phyloP scores from a whole-genome alignment of 352 stramenopile genomes.

The Pythium dissimile region DNA sequence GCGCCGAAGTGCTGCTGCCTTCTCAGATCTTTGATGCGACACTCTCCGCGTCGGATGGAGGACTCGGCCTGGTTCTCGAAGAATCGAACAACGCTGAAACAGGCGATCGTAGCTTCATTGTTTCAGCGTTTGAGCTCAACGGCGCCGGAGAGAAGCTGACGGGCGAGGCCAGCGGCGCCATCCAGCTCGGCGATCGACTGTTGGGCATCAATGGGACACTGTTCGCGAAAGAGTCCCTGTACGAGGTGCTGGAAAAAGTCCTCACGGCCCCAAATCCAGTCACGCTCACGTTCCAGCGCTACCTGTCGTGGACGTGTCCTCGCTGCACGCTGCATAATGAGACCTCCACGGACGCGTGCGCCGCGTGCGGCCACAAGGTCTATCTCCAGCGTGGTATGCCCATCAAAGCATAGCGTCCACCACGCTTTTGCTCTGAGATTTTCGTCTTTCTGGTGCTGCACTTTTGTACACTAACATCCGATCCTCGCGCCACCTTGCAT shows the following conservation, averaged over 20 bases:
- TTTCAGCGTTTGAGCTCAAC: slow-evolving; percentile 66
- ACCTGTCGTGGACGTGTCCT: slow-evolving; percentile 60
- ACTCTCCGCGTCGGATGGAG: slow-evolving; percentile 63
- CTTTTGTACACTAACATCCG: slow-evolving; percentile 2
- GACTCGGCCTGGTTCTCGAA: slow-evolving; percentile 60
- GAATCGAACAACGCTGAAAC: slow-evolving; percentile 15
- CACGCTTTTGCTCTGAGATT: too few species aligned
- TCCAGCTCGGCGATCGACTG: slow-evolving; percentile 53
- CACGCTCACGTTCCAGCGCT: slow-evolving; percentile 57
- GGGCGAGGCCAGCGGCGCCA: slow-evolving; percentile 66
- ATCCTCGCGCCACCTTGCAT: background rate
- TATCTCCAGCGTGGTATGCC: slow-evolving; percentile 11
- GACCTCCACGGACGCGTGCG: slow-evolving; percentile 30
- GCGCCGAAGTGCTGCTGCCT: slow-evolving; percentile 13
- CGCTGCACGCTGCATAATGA: slow-evolving; percentile 76
- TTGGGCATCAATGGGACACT: slow-evolving; percentile 55
- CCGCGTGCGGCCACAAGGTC: slow-evolving; percentile 43
- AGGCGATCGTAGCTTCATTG: slow-evolving; percentile 33
- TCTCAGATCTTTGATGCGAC: slow-evolving; percentile 51
- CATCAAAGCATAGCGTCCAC: background rate
- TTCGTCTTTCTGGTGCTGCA: background rate
- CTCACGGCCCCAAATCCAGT: slow-evolving; percentile 68
- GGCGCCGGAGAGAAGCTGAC: slow-evolving; percentile 57
- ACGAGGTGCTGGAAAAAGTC: slow-evolving; percentile 67
- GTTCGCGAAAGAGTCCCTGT: slow-evolving; percentile 39